Evolutionary conservation across 441 rosid species (phyloP).

Genomic region (Daphne laureola): DNA sequence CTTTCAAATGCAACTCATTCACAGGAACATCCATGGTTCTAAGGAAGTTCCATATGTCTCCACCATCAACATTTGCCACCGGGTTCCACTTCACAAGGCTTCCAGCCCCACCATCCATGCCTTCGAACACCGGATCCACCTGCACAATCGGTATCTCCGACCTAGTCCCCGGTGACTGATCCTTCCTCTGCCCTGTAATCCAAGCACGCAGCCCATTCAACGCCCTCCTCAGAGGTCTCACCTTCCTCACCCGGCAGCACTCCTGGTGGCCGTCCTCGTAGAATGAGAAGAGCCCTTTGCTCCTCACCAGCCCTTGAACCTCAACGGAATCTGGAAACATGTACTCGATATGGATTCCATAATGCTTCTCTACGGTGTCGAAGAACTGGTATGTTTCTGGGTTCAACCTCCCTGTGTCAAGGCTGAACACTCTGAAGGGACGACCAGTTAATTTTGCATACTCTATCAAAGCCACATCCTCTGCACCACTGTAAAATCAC

Average conservation of each 20-base stretch:
- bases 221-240: constrained; percentile 45
- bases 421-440: constrained; percentile 45
- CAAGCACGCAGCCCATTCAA: constrained; percentile 52
- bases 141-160: constrained; percentile 43
- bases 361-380: constrained; percentile 40
- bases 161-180: constrained; percentile 50
- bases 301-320: constrained; percentile 47
- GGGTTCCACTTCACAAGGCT: constrained; percentile 63
- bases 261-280: constrained; percentile 51
- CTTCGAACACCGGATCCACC: constrained; percentile 44
- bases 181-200: constrained; percentile 59
- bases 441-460: constrained; percentile 44
- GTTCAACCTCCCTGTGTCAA: constrained; percentile 47
- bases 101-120: constrained; percentile 37
- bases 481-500: constrained; percentile 37
- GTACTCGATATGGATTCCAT: constrained; percentile 41
- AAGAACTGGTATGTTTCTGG: constrained; percentile 45
- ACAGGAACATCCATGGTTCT: constrained; percentile 47
- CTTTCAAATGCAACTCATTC: constrained; percentile 37
- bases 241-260: constrained; percentile 54
- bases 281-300: constrained; percentile 46
- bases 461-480: constrained; percentile 50
- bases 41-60: constrained; percentile 40
- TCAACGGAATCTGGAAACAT: constrained; percentile 50
- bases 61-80: constrained; percentile 41